These are phyloP conservation scores for Vitis hybrid DNA, from an alignment of 177 flowering plant species.

Conservation along the genomic window DNA sequence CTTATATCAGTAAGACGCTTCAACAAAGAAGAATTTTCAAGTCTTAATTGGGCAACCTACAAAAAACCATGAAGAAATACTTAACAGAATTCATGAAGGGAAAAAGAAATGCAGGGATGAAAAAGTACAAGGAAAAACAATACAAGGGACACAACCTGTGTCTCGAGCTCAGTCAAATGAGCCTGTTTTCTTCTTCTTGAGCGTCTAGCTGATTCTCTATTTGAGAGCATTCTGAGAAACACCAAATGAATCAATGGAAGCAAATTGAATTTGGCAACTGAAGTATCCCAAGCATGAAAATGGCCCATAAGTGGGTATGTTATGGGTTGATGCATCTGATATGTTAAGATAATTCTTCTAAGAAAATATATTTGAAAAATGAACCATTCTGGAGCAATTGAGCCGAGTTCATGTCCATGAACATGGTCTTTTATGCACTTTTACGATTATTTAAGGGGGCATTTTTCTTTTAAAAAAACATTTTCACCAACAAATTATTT, in stretches of 20 bases:
- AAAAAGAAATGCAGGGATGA: background rate
- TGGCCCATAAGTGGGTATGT: background rate
- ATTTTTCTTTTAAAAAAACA: no score
- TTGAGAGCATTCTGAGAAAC: conserved; percentile 85
- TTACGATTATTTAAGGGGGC: no score
- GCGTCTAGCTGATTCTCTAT: conserved; percentile 96
- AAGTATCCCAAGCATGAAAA: background rate
- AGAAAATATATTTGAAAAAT: no score
- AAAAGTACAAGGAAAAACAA: background rate
- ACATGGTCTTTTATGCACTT: no score
- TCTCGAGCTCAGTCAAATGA: conserved; percentile 90
- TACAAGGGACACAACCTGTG: conserved; percentile 51
- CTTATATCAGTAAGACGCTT: conserved; percentile 75
- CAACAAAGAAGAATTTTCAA: conserved; percentile 72
- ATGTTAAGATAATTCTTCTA: no score
- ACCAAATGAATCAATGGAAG: conserved; percentile 12
- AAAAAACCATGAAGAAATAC: background rate
- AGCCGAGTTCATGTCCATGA: no score
- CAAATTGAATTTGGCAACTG: background rate
- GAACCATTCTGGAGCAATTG: no score
- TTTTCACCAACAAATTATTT: no score
- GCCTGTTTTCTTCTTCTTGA: conserved; percentile 98
- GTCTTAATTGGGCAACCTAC: conserved; percentile 79
- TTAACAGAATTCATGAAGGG: background rate
- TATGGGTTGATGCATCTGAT: background rate